Evolutionary conservation across 352 stramenopile genomes (phyloP), one percentile per base, ranked within the genome.

Genomic region (Globisporangium middletonii): DNA sequence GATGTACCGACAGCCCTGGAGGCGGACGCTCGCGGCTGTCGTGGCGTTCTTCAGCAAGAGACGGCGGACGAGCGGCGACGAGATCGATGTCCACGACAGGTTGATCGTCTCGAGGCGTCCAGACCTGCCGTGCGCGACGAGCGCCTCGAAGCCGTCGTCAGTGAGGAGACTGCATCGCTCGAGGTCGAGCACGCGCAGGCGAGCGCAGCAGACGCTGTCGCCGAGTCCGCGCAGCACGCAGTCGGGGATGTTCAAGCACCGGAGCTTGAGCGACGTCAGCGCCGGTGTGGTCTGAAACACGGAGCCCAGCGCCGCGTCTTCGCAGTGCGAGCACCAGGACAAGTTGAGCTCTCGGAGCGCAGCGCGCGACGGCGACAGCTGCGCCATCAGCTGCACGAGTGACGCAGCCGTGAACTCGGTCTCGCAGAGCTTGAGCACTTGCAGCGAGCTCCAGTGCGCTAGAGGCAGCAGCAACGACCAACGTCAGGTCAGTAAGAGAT

Each of bases 321-420:
- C 52, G n/a, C 65, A 52, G 13, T 33, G 44, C 28, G 42, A 52
- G 26, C 65, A 69, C 65, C 65, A 72, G 18, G 65, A 72, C 13
- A 72, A 41, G 55, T 72, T 56, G 26, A 66, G 35, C 42, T 52
- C 37, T 9, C 11, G 16, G 19, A 69, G 41, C 15, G 26, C 19
- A 44, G 49, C 13, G 41, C 45, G 26, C 26, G 16, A 42, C 3
- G 15, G 8, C 28, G 12, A 28, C 4, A 46, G 26, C 7, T 42
- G 16, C 16, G 44, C 16, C 30, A 46, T 30, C 11, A 64, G 42
- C 27, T 52, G 26, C 3, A 19, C 2, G 8, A 66, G 38, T 18
- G 61, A 61, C n/a, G 47, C 26, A 2, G 55, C 49, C 27, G 47
- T 55, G 2, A 72, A 33, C n/a, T 65, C 61, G 2, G 51, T 63